These are phyloP conservation scores for Pleurozium schreberi DNA, from an alignment of 225 moss, liverwort and hornwort genomes.

Conservation along the genomic window DNA sequence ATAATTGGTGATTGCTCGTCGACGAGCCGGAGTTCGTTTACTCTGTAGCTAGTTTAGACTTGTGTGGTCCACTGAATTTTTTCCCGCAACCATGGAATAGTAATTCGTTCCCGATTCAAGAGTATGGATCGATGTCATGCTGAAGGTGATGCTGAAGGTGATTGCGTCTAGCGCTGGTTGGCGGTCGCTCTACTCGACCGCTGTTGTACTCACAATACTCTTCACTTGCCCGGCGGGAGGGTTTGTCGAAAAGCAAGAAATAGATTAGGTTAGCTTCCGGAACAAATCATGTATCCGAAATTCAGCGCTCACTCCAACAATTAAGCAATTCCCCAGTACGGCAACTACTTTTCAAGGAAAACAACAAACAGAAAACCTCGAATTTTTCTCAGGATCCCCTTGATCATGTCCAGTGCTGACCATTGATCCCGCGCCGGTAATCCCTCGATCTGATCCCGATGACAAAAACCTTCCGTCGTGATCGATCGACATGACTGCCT, in stretches of 20 bases:
- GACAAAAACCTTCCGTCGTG: neutral
- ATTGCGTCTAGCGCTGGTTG: neutral
- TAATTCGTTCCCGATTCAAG: neutral
- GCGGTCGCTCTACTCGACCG: neutral
- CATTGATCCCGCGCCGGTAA: neutral
- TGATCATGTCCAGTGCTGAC: neutral
- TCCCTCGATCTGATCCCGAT: neutral
- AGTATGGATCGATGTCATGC: neutral
- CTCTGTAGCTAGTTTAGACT: neutral
- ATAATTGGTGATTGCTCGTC: neutral
- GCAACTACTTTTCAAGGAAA: neutral
- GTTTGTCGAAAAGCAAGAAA: neutral
- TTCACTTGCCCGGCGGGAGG: neutral
- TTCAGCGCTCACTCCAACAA: neutral
- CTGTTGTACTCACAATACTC: neutral
- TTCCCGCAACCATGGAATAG: neutral
- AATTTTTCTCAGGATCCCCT: neutral
- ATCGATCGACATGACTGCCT: neutral
- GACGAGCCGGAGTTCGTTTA: neutral
- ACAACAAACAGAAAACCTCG: too few relatives aligned
- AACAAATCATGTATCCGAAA: neutral
- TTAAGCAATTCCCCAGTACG: neutral
- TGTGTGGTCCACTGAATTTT: neutral
- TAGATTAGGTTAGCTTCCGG: neutral
- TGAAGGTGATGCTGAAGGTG: neutral